Base-by-base conservation (phyloP, 805 yeast genomes). In the Wickerhamiella qilinensis region DNA sequence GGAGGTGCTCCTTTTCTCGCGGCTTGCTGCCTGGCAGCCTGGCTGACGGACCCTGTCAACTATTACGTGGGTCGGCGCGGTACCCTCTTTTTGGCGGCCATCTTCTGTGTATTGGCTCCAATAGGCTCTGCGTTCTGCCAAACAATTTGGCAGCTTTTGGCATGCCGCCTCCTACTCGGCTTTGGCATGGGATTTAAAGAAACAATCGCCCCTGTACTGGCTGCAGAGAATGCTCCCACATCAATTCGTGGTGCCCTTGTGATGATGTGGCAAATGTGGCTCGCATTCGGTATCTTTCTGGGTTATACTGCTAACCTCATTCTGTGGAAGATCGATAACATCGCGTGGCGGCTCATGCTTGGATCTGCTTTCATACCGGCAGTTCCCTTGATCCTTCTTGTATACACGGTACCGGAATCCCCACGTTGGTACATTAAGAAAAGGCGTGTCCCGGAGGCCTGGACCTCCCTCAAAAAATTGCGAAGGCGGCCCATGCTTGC, bases 191-290 rank as follows among this genome's bases (percentile, higher is more conserved):
- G 84, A 38, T 66, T 74, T 36, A 71, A 73, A 46, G 73, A 79
- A 2, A 69, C 80, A 19, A 73, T 79, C 14, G 79, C 74, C 7
- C 82, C 84, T 3, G 73, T 77, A 11, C 73, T 70, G 46, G 66
- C 75, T 21, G 77, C 80, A 12, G 82, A 75, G 51, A 67, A 73
- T 49, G 52, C 73, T 9, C 80, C 80, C 1, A 69, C 69, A 12
- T 57, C 58, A 11, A 65, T 70, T 30, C 63, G 83, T 51, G 84
- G 84, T 36, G 71, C 80, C 1, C 59, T 77, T 42, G 73, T 74
- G 35, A 74, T 75, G 77, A 62, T 71, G 58, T 76, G 81, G 79
- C 83, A 77, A 58, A 71, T 73, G 48, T 75, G 75, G 63, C 74
- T 80, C n/a, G 82, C 83, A 1, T 69, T 75, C 38, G 84, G 84